These are phyloP conservation scores for Backusella psychrophila DNA, from an alignment of 192 early-diverging fungal species.

Conservation along the genomic window DNA sequence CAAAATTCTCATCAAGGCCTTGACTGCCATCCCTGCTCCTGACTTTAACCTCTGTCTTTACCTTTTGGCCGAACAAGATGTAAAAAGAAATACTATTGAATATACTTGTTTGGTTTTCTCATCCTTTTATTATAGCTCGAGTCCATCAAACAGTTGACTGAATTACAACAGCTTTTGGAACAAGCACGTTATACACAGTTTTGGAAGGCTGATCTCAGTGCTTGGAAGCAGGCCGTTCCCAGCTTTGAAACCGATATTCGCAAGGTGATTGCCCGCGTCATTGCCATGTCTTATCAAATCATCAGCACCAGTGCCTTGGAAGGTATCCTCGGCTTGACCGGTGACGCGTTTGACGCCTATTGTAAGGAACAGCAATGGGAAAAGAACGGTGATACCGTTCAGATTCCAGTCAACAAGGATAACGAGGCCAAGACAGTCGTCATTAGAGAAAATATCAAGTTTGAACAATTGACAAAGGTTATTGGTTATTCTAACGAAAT, in stretches of 20 bases:
- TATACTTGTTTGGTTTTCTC: not conserved
- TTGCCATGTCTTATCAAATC: slow-evolving; percentile 81
- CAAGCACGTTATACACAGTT: slow-evolving; percentile 71
- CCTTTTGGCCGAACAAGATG: slow-evolving; percentile 75
- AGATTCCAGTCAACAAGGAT: slow-evolving; percentile 77
- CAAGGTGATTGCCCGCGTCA: slow-evolving; percentile 66
- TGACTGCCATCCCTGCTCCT: slow-evolving; percentile 79
- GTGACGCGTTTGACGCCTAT: slow-evolving; percentile 60
- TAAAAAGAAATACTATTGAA: slow-evolving; percentile 11
- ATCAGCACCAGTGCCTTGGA: slow-evolving; percentile 60
- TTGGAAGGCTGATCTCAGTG: slow-evolving; percentile 66
- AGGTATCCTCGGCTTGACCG: slow-evolving; percentile 67
- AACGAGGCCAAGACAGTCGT: slow-evolving; percentile 85
- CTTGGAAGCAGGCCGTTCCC: slow-evolving; percentile 58
- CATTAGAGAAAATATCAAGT: slow-evolving; percentile 86
- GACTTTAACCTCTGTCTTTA: slow-evolving; percentile 92
- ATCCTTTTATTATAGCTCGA: slow-evolving; percentile 15
- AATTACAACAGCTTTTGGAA: slow-evolving; percentile 79
- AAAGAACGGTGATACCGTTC: slow-evolving; percentile 52
- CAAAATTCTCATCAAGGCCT: slow-evolving; percentile 78
- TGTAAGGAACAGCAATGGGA: slow-evolving; percentile 64
- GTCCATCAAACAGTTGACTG: slow-evolving; percentile 56
- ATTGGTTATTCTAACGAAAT: slow-evolving; percentile 44
- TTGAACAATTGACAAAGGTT: slow-evolving; percentile 62
- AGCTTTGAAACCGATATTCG: slow-evolving; percentile 78